A percentile compares a stretch with the other conserved stretches of the same genome.
Evolutionary conservation across 805 yeast species (phyloP).

Genomic region (Kuraishia floccosa): DNA sequence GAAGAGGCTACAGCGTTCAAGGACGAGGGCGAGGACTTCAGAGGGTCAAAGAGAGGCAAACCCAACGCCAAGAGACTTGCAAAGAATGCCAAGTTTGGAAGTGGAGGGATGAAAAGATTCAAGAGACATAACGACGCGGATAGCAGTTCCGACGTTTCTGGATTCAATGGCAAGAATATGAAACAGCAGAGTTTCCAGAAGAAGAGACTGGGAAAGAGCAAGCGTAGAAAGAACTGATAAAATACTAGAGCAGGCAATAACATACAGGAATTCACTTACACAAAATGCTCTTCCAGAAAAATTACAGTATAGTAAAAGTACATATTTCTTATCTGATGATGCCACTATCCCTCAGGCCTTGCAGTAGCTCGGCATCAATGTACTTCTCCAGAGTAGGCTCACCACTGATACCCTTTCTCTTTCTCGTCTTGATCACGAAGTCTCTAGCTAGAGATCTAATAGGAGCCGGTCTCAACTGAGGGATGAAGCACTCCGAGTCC

Average conservation of each 20-base stretch:
- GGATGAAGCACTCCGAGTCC: constrained; percentile 51
- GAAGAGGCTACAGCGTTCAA: constrained; percentile 75
- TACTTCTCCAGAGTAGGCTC: constrained; percentile 60
- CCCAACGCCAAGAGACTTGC: constrained; percentile 59
- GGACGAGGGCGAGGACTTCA: constrained; percentile 28
- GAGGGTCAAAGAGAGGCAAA: constrained; percentile 37
- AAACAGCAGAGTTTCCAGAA: constrained; percentile 17
- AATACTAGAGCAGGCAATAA: not conserved
- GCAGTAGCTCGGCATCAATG: constrained; percentile 49
- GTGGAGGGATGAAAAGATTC: constrained; percentile 70
- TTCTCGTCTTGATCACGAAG: constrained; percentile 79
- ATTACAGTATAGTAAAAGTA: not conserved
- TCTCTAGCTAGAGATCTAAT: constrained; percentile 69
- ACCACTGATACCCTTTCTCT: constrained; percentile 73
- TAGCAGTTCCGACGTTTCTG: constrained; percentile 57
- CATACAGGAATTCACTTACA: not conserved
- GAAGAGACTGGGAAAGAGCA: constrained; percentile 44
- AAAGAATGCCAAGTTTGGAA: constrained; percentile 65
- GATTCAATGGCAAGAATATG: constrained; percentile 43
- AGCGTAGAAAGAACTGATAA: constrained; percentile 26
- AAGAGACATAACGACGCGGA: constrained; percentile 62
- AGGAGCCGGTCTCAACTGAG: constrained; percentile 69
- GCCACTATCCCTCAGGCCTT: constrained; percentile 41
- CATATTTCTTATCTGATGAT: constrained; percentile 11
- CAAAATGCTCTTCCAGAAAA: not conserved